Base-by-base conservation (phyloP, 345 rosid genomes). In the Eutrema japonicum region DNA sequence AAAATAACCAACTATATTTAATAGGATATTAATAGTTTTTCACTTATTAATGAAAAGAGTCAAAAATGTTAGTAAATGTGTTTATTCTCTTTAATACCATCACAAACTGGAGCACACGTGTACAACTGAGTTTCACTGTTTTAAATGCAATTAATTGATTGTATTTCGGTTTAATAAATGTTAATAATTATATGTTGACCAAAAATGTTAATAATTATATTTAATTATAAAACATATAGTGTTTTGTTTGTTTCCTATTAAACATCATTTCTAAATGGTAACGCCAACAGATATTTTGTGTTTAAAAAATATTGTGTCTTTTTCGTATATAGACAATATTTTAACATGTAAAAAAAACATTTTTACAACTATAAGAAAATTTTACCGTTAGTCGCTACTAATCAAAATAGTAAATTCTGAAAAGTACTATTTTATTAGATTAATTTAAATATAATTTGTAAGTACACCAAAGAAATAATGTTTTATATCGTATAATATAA, bases 231-330 rank as follows among this genome's bases (percentile, higher is more conserved):
- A 43, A 37, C 16, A 7, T 14, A 7, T 41, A 10, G 10, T n/a
- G 1, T 52, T 26, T 51, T 10, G 37, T 27, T 60, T 37, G 27
- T 42, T 29, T 8, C 11, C 36, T 35, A 16, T 11, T 43, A 55
- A 53, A 42, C 3, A 29, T 10, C 5, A 5, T 14, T 68, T 68
- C 38, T 50, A 26, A 55, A 18, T 55, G 0, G 35, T 70, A 48
- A 70, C 49, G 60, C 51, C 47, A 49, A 48, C 32, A 59, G 5
- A 59, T 38, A 59, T 18, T 61, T 61, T 61, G 13, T 42, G 10
- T 4, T 42, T n/a, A 42, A 13, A 42, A 16, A 56, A 12, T 7
- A 53, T 2, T 18, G 7, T 7, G 4, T 16, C 16, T n/a, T n/a
- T 8, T 48, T 48, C 4, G 0, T 54, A 33, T 55, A 8, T 32